Evolutionary conservation across 2,329 filamentous ascomycete species (phyloP).

Genomic region (Colletotrichum australisinense): DNA sequence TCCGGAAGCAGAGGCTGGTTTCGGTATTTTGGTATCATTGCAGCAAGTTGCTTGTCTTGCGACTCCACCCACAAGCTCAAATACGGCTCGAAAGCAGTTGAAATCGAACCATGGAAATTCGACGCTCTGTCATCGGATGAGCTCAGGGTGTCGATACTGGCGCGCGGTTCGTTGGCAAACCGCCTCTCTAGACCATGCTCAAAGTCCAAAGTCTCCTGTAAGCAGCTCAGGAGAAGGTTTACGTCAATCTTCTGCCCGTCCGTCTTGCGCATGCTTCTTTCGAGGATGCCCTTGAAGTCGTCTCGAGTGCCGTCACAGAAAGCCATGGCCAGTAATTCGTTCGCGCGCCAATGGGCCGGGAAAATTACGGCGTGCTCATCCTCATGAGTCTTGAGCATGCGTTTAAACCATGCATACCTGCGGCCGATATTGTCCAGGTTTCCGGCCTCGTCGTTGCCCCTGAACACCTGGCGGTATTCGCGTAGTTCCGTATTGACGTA

Average conservation of each 20-base stretch:
- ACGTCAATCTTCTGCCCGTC: slow-evolving; percentile 89
- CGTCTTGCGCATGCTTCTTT: slow-evolving; percentile 82
- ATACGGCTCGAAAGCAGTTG: slow-evolving; percentile 96
- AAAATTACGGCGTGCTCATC: slow-evolving; percentile 92
- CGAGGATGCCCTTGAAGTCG: slow-evolving; percentile 93
- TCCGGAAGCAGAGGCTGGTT: slow-evolving; percentile 81
- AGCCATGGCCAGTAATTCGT: slow-evolving; percentile 87
- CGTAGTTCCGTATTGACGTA: slow-evolving; percentile 97
- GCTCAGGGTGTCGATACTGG: slow-evolving; percentile 90
- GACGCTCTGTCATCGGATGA: slow-evolving; percentile 81
- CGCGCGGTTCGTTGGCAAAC: slow-evolving; percentile 79
- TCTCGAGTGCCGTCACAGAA: slow-evolving; percentile 97
- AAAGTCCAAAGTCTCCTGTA: slow-evolving; percentile 97
- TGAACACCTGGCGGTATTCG: slow-evolving; percentile 95
- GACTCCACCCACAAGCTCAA: slow-evolving; percentile 97
- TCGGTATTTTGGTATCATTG: slow-evolving; percentile 89
- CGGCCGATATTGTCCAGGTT: slow-evolving; percentile 96
- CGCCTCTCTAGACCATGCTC: slow-evolving; percentile 90
- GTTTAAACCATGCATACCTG: slow-evolving; percentile 95
- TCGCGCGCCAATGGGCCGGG: slow-evolving; percentile 87
- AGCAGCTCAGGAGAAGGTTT: slow-evolving; percentile 85
- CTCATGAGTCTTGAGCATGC: slow-evolving; percentile 95
- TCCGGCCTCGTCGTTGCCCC: slow-evolving; percentile 95
- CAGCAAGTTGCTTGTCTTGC: slow-evolving; percentile 88
- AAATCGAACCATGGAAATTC: slow-evolving; percentile 90